Evolutionary conservation across 805 yeast species (phyloP), one percentile per base, ranked within the genome.

Genomic region (Candida insectalens): DNA sequence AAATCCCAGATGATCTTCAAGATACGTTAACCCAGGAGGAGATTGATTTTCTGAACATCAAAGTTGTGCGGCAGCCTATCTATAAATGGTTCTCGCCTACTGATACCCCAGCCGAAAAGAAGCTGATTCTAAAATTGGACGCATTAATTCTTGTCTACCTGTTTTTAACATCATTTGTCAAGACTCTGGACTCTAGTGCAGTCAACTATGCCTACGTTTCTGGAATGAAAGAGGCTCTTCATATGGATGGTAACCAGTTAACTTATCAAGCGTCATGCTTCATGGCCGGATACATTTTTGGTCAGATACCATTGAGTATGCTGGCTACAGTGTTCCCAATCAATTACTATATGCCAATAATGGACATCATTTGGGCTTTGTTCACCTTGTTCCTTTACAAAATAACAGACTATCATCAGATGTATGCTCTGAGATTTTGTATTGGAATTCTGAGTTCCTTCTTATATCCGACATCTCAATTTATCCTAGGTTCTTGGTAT

Each of bases 141-240:
- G 9, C 23, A 13, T 16, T 32, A 10, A 16, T 32, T 16, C 16
- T 23, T 4, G 9, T 18, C 14, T 32, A 32, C 16, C 22, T 19
- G 13, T 25, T 23, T 16, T 12, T 25, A 10, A 13, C 34, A 7
- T 32, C 19, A 8, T 27, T 25, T 13, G 23, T 18, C 5, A 32
- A 32, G 17, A 26, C 14, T 14, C 23, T 32, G 7, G 87, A 80
- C 50, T 68, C 67, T 39, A 63, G 71, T 30, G 78, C 77, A 50
- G 57, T 74, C 36, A 68, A 66, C 39, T 74, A 77, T 46, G 85
- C 85, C 1, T 79, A 77, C 45, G 77, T 74, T 27, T 68, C 77
- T n/a, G 81, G 83, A 15, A 64, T 80, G 72, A 55, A 66, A 38
- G 74, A 68, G 43, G 76, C 62, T 30, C 55, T 78, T 26, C 60